Evolutionary conservation across 106 monocot species (phyloP), one percentile per base, ranked within the genome.

Genomic region (Chionographis japonica): DNA sequence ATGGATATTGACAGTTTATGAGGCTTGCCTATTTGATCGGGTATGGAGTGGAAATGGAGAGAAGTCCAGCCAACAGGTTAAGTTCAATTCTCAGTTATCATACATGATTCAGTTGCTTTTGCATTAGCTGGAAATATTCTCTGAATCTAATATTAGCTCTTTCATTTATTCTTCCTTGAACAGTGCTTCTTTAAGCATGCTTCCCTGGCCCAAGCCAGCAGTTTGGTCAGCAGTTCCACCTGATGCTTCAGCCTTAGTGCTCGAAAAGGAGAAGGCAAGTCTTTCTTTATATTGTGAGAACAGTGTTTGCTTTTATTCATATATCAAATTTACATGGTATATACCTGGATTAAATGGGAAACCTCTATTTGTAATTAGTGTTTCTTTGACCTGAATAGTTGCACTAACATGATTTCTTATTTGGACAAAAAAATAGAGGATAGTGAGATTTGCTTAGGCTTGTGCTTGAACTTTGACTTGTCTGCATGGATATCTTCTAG

Each of bases 141-240:
- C 0, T 46, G 0, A 0, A 46, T 46, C 46, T 46, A 46, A 46
- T 46, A 46, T 46, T 6, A 46, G 5, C 9, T 46, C 8, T 46
- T 46, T 46, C 46, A 46, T 46, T 27, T 27, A 27, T 27, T 27
- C 27, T 27, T n/a, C n/a, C n/a, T 17, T 70, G 41, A 49, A 46
- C 76, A 98, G 98, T 90, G 98, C 98, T 61, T 76, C 92, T 67
- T 69, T 98, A 68, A 98, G 98, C 79, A 98, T 93, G 98, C 83
- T 98, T 37, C 98, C 98, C 43, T 98, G 98, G 98, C 98, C 98
- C 40, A 93, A 90, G 78, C 98, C 98, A 68, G 82, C 90, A 70
- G 74, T 65, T 56, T 98, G 98, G 98, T 92, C 98, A 56, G 72
- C 69, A 60, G 77, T 87, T 4, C 83, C 98, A 20, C 73, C 77